Evolutionary conservation across 2,329 filamentous ascomycete genomes (phyloP), one percentile per base, ranked within the genome.

Genomic region (Didymella segeticola): DNA sequence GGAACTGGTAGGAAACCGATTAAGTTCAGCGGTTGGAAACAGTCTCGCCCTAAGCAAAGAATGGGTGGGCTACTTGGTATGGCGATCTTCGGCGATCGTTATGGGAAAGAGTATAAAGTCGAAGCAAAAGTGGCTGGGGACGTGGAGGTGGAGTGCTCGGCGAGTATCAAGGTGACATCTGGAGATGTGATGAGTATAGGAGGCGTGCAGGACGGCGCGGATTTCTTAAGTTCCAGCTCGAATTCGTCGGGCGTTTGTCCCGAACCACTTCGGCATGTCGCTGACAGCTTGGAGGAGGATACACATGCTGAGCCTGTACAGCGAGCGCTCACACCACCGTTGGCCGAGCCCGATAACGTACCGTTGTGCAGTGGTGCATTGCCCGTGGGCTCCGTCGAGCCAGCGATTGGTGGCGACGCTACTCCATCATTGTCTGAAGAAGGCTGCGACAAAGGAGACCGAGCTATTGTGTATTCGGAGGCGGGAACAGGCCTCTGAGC

Each of bases 21-120:
- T 0, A 62, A 59, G 1, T 49, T 55, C 7, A 30, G 14, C 5
- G 31, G 43, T n/a, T 72, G 68, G 69, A 67, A 63, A n/a, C 51
- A 30, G 11, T 54, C 52, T 23, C 63, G 47, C 34, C 63, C 61
- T 12, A 60, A 62, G 53, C 60, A 60, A 17, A 59, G 67, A 6
- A 64, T 64, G 53, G 63, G 63, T 7, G 66, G 67, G 2, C 27
- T 70, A 25, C 19, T 67, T 2, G 66, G 68, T 3, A 63, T 67
- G 57, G 61, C 58, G 2, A 29, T 71, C 5, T 64, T 58, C 55
- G 68, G 69, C 3, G 27, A 25, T 2, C 43, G 29, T 7, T 45
- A 43, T 22, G 51, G 45, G 9, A 37, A 41, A 4, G 33, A 36
- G 3, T 46, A 48, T 12, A 30, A 15, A 5, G 19, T 36, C 15